Percentiles rank a stretch among this genome's conserved stretches.
Conservation (phyloP, 495 filamentous ascomycete genomes). For the Talaromyces trachyspermus region DNA sequence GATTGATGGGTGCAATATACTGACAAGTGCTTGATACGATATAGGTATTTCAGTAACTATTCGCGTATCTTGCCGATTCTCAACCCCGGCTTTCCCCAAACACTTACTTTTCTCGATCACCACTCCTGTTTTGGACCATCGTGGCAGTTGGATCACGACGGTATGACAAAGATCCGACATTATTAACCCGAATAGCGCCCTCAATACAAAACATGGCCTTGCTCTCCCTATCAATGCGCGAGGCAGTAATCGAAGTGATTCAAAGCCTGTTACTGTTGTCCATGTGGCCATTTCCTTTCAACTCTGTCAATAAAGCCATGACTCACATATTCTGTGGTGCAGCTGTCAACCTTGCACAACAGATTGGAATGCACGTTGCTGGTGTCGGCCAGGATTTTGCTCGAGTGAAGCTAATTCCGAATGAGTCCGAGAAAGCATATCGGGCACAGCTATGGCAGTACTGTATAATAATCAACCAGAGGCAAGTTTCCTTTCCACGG, state of each 20-base stretch:
- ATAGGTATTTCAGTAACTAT: neutral
- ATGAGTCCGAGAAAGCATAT: neutral
- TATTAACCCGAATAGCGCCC: neutral
- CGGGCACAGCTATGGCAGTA: neutral
- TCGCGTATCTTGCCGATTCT: neutral
- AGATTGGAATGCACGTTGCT: neutral
- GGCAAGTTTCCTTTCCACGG: neutral
- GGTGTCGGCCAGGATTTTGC: neutral
- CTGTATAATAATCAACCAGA: neutral
- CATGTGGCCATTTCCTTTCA: neutral
- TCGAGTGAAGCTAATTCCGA: neutral
- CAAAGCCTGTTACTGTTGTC: neutral
- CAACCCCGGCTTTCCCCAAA: neutral
- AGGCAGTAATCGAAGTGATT: neutral
- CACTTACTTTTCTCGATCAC: neutral
- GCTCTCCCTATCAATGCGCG: neutral
- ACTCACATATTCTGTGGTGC: neutral
- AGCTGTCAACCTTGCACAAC: neutral
- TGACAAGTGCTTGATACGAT: too few species aligned
- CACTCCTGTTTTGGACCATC: neutral
- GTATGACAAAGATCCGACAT: neutral
- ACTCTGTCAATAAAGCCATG: neutral
- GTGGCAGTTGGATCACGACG: neutral
- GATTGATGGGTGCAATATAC: too few species aligned
- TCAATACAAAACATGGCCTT: neutral